phyloP scores from a whole-genome alignment of 73 alveolate species.

The Symbiodinium pilosum region DNA sequence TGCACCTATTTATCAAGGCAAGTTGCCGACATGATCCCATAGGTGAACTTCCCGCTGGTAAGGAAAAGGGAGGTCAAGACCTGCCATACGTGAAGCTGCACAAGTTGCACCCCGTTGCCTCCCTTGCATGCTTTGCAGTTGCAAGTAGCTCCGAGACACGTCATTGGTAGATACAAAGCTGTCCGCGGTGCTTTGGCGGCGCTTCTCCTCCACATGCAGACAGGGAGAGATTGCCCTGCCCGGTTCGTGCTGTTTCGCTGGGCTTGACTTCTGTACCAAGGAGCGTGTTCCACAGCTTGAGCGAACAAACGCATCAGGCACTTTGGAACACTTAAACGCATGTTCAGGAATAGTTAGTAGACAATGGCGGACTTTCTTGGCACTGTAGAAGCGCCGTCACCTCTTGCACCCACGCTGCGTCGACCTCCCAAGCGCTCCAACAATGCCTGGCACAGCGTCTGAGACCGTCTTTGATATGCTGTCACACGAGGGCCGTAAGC shows the following conservation, averaged over 20 bases:
- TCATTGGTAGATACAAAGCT: not conserved
- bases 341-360: too few species aligned
- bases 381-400: too few species aligned
- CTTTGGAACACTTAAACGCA: too few species aligned
- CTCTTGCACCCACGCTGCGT: not conserved
- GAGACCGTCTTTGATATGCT: too few species aligned
- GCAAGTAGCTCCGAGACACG: not conserved
- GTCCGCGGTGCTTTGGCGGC: conserved; percentile 8
- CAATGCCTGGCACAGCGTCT: not conserved
- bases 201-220: not conserved
- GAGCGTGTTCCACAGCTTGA: too few species aligned
- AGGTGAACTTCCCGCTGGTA: not conserved
- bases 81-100: not conserved
- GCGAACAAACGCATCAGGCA: too few species aligned
- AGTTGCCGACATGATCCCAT: not conserved
- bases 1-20: not conserved
- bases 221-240: too few species aligned
- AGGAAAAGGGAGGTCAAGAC: not conserved
- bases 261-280: too few species aligned
- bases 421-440: not conserved
- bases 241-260: too few species aligned
- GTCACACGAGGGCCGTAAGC: too few species aligned
- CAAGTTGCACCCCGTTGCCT: not conserved
- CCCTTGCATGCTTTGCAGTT: too few species aligned
- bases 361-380: too few species aligned